Conservation (phyloP, 345 rosid species). For the Geranium brycei region DNA sequence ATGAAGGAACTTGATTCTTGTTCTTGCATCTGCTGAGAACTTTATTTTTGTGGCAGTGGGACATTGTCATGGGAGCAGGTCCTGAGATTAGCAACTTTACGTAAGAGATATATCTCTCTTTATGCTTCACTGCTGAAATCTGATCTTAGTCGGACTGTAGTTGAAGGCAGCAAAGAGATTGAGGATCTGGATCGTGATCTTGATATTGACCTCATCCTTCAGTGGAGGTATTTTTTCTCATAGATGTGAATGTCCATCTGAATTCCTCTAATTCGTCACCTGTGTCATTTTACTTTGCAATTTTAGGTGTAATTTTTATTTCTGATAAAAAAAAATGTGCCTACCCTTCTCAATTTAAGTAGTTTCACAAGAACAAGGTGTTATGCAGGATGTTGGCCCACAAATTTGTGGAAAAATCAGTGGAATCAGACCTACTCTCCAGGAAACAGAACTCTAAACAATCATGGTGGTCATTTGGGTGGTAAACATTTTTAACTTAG, state of each 20-base stretch:
- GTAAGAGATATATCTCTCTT: conserved; percentile 72
- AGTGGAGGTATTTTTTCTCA: conserved; percentile 66
- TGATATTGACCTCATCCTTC: conserved; percentile 79
- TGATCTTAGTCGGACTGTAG: conserved; percentile 43
- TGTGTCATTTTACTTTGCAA: too few species aligned
- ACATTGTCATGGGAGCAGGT: conserved; percentile 89
- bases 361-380: not conserved
- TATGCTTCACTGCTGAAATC: conserved; percentile 87
- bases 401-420: conserved; percentile 68
- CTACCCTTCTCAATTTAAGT: not conserved
- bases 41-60: conserved; percentile 60
- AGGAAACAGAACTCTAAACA: conserved; percentile 56
- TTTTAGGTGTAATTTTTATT: too few species aligned
- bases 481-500: conserved; percentile 32
- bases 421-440: conserved; percentile 36
- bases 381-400: conserved; percentile 85
- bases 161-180: conserved; percentile 69
- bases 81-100: conserved; percentile 55
- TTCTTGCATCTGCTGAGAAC: conserved; percentile 20
- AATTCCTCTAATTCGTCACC: too few species aligned
- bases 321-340: too few species aligned
- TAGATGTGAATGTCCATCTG: not conserved
- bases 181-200: conserved; percentile 76
- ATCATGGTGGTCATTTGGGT: conserved; percentile 95
- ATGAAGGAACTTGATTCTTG: conserved; percentile 7